Base-by-base conservation (phyloP, 768 basidiomycete species). In the Leccinum pellstonianum region DNA sequence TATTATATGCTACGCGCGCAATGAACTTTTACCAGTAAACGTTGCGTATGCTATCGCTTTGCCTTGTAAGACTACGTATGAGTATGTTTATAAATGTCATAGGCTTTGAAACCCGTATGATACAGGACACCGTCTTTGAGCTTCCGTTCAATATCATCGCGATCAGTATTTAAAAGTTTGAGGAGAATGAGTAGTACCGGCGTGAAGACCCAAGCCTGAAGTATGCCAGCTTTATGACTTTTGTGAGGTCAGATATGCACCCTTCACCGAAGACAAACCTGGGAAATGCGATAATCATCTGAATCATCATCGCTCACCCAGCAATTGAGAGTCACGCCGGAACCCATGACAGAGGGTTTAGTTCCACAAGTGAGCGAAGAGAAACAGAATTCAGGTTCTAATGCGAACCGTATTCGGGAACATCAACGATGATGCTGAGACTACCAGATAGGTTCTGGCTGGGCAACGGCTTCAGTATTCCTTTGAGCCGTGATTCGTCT, bases 51-150 rank as follows among this genome's bases (percentile, higher is more conserved):
- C 56, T 62, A 41, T 63, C 15, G 17, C 54, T 11, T 55, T 67
- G 69, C 43, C 41, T 50, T 70, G 69, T 70, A 70, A 54, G 54
- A 62, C 41, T 66, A 70, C 49, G 49, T 56, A 55, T 29, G 53
- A 55, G 10, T 54, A 60, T 64, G 57, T 59, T 47, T 43, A 66
- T 66, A 59, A 63, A 71, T 61, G 33, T 53, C 48, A 58, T 15
- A 64, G 56, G 58, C 38, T 55, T 62, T 51, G 27, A 60, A 56
- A n/a, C 41, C n/a, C 3, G 8, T 41, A n/a, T 12, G 41, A 41
- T 41, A 10, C n/a, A 41, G 17, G 23, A 3, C 23, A 3, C 23
- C 3, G 23, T 23, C 3, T n/a, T n/a, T 12, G 41, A 41, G 41
- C 41, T 41, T 41, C 41, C 41, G 41, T n/a, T 41, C 17, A 2